Base-by-base conservation (phyloP, 305 asterid species). In the Nicotiana rustica region DNA sequence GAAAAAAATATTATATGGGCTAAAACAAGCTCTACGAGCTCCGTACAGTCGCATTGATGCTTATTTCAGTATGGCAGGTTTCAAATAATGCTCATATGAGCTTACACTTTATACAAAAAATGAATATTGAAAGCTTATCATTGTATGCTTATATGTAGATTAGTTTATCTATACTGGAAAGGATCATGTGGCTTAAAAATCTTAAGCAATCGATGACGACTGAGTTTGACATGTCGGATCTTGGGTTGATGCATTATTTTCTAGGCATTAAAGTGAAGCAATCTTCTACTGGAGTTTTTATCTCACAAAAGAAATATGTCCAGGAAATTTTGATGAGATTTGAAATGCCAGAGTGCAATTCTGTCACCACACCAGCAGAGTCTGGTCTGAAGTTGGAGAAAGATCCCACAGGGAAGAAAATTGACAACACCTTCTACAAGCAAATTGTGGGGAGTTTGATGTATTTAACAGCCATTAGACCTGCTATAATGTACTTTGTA, bases 71-170 rank as follows among this genome's bases (percentile, higher is more conserved):
- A 36, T 4, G 7, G 0, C 5, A 36, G 5, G 41, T 36, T 36
- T 36, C 33, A 52, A 7, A 35, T 33, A 57, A 59, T 57, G 69
- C 21, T 35, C 19, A 3, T 49, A 17, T 60, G 59, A 78, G 52
- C 82, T 59, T 59, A 60, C 70, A 1, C 49, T 78, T 13, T 78
- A 9, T 56, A n/a, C 14, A 3, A 57, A 60, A n/a, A 13, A 31
- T 6, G 18, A 33, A 60, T 36, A 38, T 33, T 4, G 35, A 35
- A 52, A 14, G 35, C 64, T 59, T 29, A 1, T 78, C 4, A 6
- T 64, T 21, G 14, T 80, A 38, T n/a, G 47, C 17, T 44, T 80
- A 29, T 80, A 41, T 80, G 33, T 80, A 38, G 83, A 80, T 65
- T 64, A 64, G 15, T 35, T 80, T 2, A 65, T 80, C 13, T 66